phyloP scores from a whole-genome alignment of 2,329 filamentous ascomycete genomes.

The Epichloe bromicola region DNA sequence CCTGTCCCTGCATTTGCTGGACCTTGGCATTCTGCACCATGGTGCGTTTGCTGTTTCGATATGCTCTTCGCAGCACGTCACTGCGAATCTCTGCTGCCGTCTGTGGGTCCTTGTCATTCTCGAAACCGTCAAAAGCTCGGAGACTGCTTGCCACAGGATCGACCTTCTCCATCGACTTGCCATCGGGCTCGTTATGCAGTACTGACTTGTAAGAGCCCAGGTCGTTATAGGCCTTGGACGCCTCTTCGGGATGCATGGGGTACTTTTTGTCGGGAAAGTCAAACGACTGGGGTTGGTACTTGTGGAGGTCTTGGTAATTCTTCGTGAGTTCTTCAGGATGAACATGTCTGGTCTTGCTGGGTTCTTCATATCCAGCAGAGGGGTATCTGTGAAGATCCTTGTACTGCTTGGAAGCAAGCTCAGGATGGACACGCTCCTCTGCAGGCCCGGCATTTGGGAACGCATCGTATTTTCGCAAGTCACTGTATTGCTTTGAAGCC shows the following conservation, averaged over 20 bases:
- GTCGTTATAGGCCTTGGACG: slow-evolving; percentile 26
- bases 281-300: slow-evolving; percentile 23
- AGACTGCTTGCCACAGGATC: slow-evolving; percentile 24
- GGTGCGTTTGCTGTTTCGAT: slow-evolving; percentile 10
- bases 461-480: slow-evolving; percentile 21
- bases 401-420: slow-evolving; percentile 21
- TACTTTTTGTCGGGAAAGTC: slow-evolving; percentile 15
- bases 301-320: slow-evolving; percentile 27
- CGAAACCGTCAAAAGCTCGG: slow-evolving; percentile 21
- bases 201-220: slow-evolving; percentile 26
- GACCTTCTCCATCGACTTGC: slow-evolving; percentile 13
- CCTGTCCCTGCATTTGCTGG: slow-evolving; percentile 6
- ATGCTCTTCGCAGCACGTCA: slow-evolving; percentile 17
- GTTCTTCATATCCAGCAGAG: slow-evolving; percentile 17
- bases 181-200: slow-evolving; percentile 22
- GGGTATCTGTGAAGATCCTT: slow-evolving; percentile 21
- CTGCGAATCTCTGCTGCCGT: slow-evolving; percentile 21
- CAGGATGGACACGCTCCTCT: slow-evolving; percentile 15
- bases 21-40: slow-evolving; percentile 8
- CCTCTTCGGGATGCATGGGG: slow-evolving; percentile 21
- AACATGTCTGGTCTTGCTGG: slow-evolving; percentile 12
- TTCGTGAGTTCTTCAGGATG: slow-evolving; percentile 27
- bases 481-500: slow-evolving; percentile 23
- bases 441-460: slow-evolving; percentile 14
- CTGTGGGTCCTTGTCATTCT: slow-evolving; percentile 11